Conservation (phyloP, 352 stramenopile genomes). For the Phytophthora capsici region DNA sequence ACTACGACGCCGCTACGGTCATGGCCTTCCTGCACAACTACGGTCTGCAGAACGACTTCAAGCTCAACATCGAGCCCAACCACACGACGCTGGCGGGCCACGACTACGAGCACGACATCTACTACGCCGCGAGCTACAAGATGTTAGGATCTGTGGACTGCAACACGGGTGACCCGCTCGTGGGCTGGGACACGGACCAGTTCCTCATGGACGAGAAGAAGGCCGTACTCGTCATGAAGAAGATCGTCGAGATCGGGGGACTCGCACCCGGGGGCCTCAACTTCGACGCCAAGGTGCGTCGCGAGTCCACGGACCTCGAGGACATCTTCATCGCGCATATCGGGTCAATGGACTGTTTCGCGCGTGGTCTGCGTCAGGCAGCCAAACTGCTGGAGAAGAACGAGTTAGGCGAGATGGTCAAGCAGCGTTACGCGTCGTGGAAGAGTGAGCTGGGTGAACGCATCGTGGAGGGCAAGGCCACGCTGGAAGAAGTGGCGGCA, state of each 20-base stretch:
- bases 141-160: constrained; percentile 89
- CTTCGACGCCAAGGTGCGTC: constrained; percentile 88
- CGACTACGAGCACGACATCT: constrained; percentile 88
- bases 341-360: constrained; percentile 87
- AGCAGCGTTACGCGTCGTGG: constrained; percentile 76
- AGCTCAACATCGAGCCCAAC: constrained; percentile 91
- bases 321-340: constrained; percentile 90
- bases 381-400: constrained; percentile 73
- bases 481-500: constrained; percentile 66
- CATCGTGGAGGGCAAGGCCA: constrained; percentile 67
- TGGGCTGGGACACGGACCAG: constrained; percentile 81
- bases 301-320: constrained; percentile 77
- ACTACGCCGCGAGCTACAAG: constrained; percentile 66
- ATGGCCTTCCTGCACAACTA: constrained; percentile 87
- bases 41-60: constrained; percentile 81
- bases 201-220: constrained; percentile 87
- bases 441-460: constrained; percentile 56
- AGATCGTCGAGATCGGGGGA: constrained; percentile 78
- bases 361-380: constrained; percentile 69
- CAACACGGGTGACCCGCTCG: constrained; percentile 73
- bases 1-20: constrained; percentile 87
- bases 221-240: constrained; percentile 76
- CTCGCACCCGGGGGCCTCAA: constrained; percentile 79
- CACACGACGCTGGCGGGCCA: constrained; percentile 89
- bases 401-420: constrained; percentile 53